A percentile compares a stretch with the other conserved stretches of the same genome.
Conservation (phyloP, 352 stramenopile genomes). For the Phytophthora podocarpi region DNA sequence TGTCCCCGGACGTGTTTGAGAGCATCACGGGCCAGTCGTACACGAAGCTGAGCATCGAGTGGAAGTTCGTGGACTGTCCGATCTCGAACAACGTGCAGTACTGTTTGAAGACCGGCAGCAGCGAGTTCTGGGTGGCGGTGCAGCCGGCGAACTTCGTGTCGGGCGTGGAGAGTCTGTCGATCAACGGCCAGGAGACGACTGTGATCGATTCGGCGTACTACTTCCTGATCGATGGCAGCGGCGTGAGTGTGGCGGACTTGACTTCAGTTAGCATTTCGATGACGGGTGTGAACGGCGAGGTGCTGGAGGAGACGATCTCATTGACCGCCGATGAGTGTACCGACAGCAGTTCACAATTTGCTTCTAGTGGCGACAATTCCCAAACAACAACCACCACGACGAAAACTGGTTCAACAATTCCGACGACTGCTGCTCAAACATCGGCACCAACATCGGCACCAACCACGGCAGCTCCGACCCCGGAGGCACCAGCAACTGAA, state of each 20-base stretch:
- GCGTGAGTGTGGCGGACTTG: slow-evolving; percentile 44
- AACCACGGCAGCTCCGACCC: too few species aligned
- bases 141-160: slow-evolving; percentile 64
- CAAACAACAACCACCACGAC: not conserved
- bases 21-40: slow-evolving; percentile 57
- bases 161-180: slow-evolving; percentile 54
- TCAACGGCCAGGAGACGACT: slow-evolving; percentile 57
- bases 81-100: slow-evolving; percentile 57
- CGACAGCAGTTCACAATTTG: slow-evolving; percentile 53
- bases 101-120: slow-evolving; percentile 69
- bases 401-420: not conserved
- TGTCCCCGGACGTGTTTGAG: slow-evolving; percentile 64
- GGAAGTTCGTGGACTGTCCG: slow-evolving; percentile 72
- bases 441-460: not conserved
- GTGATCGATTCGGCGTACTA: slow-evolving; percentile 77
- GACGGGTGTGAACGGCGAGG: slow-evolving; percentile 53
- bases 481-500: too few species aligned
- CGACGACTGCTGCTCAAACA: not conserved
- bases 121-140: slow-evolving; percentile 63
- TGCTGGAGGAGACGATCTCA: slow-evolving; percentile 62
- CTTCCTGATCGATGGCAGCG: slow-evolving; percentile 59
- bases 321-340: slow-evolving; percentile 52
- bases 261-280: slow-evolving; percentile 49
- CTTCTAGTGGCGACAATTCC: not conserved
- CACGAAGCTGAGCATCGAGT: slow-evolving; percentile 57